Evolutionary conservation across 495 filamentous ascomycete genomes (phyloP), one percentile per base, ranked within the genome.

Genomic region (Penicillium psychrofluorescens): DNA sequence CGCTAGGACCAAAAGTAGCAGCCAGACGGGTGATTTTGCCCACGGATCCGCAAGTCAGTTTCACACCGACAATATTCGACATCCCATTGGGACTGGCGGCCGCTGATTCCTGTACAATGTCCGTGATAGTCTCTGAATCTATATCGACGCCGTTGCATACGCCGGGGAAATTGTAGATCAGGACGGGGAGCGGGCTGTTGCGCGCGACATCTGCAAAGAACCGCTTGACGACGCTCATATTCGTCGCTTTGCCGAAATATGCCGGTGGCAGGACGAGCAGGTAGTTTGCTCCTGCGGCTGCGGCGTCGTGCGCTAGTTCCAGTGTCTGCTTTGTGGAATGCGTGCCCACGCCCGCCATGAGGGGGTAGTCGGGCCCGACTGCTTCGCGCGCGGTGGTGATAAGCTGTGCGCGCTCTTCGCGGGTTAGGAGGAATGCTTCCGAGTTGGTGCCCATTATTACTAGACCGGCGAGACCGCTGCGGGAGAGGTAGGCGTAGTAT

Each of bases 131-230:
- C 29, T 78, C 78, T 1, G 77, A 83, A 50, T 83, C 79, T 28
- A 86, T 54, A 46, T 88, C 84, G 0, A 88, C 65, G 8, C 83
- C 83, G 46, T 86, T 86, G 58, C 80, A 84, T 9, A 86, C 82
- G 6, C 72, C 81, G 0, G 83, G 83, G 65, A 86, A 86, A 51
- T 87, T 86, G 55, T 86, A 86, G 6, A 86, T 51, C 7, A 88
- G 69, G 32, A 86, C 70, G 0, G 79, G 81, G 7, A 86, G 55
- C 6, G 73, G 61, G 8, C 55, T 60, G 38, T 67, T 57, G 11
- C 45, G 49, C 4, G 77, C 79, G 0, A 88, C 70, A 27, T 83
- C 76, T 15, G 59, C 65, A 45, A 74, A 88, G 59, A 86, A 88
- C 6, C 58, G 62, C 45, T 72, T 68, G 4, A 88, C 66, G 31